Percentiles rank a stretch among this genome's conserved stretches.
These are phyloP conservation scores for Buxus sempervirens DNA, from an alignment of 164 flowering plant species.

Conservation along the genomic window DNA sequence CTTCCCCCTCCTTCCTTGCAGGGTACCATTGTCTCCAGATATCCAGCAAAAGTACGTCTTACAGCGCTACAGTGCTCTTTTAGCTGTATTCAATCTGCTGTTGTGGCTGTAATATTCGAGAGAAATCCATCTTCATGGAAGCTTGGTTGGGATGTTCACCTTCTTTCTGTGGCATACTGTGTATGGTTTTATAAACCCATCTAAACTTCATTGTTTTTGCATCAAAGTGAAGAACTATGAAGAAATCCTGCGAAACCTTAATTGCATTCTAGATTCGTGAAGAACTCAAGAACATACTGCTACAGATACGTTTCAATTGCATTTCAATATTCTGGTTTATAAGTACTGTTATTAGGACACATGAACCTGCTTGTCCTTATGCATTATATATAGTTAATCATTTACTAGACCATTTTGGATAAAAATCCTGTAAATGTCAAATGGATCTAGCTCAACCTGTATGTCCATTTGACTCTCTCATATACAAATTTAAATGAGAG, in stretches of 20 bases:
- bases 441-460: too few species aligned
- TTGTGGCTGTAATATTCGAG: slow-evolving; percentile 41
- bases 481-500: too few species aligned
- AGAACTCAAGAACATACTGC: background rate
- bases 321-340: too few species aligned
- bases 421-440: too few species aligned
- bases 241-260: background rate
- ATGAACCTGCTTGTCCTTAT: too few species aligned
- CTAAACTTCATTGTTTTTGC: background rate
- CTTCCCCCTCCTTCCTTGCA: slow-evolving; percentile 8
- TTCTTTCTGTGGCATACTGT: slow-evolving; percentile 62
- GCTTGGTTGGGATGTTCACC: slow-evolving; percentile 58
- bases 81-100: slow-evolving; percentile 56
- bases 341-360: too few species aligned
- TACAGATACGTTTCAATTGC: background rate
- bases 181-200: slow-evolving; percentile 26
- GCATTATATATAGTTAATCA: too few species aligned
- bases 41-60: slow-evolving; percentile 58
- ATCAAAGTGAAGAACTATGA: too few species aligned
- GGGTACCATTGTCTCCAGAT: slow-evolving; percentile 49
- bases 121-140: slow-evolving; percentile 63
- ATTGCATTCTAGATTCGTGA: background rate
- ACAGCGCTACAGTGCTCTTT: slow-evolving; percentile 58
- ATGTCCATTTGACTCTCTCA: too few species aligned
- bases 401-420: too few species aligned